Evolutionary conservation across 768 basidiomycete genomes (phyloP).

Genomic region (Mycena pura): DNA sequence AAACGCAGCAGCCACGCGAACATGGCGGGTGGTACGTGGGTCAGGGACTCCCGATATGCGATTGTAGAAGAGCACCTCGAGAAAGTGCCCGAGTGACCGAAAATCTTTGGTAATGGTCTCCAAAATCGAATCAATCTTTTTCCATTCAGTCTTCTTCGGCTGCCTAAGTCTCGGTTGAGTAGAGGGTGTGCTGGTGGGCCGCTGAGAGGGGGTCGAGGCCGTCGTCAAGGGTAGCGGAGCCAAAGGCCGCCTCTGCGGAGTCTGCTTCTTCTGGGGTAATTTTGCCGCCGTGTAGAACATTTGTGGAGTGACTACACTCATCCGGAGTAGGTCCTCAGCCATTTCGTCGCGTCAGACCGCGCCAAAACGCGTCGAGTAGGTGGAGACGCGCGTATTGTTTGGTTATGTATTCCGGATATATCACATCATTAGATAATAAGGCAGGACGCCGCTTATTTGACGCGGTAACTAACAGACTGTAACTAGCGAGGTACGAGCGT

Average conservation of each 20-base stretch:
- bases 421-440: slow-evolving; percentile 9
- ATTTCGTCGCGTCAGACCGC: not conserved
- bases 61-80: slow-evolving; percentile 6
- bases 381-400: slow-evolving; percentile 8
- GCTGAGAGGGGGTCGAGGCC: not conserved
- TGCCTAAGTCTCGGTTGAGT: not conserved
- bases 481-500: too few relatives aligned
- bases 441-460: too few relatives aligned
- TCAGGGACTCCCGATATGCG: not conserved
- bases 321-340: not conserved
- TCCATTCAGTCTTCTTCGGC: not conserved
- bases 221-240: not conserved
- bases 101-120: not conserved
- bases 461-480: too few relatives aligned
- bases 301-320: not conserved
- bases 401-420: not conserved
- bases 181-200: not conserved
- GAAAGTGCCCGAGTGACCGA: not conserved
- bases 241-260: too few relatives aligned
- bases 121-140: not conserved
- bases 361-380: not conserved
- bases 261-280: not conserved
- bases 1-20: not conserved
- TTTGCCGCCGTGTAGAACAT: not conserved
- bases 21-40: not conserved